Base-by-base conservation (phyloP, 306 rosid species). In the Ormosia emarginata region DNA sequence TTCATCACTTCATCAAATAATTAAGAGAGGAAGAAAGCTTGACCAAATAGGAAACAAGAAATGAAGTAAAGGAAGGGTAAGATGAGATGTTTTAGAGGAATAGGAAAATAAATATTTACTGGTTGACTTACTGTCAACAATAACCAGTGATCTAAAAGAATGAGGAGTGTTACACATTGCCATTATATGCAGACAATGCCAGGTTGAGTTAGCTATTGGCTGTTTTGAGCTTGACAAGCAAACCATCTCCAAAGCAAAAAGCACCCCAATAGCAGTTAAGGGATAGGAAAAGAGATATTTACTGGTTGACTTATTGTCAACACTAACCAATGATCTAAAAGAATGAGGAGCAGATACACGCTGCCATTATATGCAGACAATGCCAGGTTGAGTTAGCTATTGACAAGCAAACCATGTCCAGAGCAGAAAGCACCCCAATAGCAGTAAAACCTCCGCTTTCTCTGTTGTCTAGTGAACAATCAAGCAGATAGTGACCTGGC, bases 401-500 rank as follows among this genome's bases (percentile, higher is more conserved):
- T 44, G n/a, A 64, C 46, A 57, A 79, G 72, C 24, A 71, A 18
- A 47, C 39, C 18, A 14, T 43, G 57, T 24, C 40, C 57, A 4
- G 24, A 43, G 57, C 74, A 30, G 64, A 49, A 37, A 39, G 7
- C 65, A 71, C 18, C 72, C 3, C 40, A 72, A 40, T 65, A 76
- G 11, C 49, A 59, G 74, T 69, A 41, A 63, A 46, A 36, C 52
- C 43, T 53, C 33, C 18, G 14, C 44, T 58, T 39, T 46, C 29
- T 15, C 24, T 33, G 55, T 57, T 65, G 30, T 62, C 64, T 59
- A 68, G 74, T 47, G 37, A 52, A 77, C 14, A 73, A 78, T 86
- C 81, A 79, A 40, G 78, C 81, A 68, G 85, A 62, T 18, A 40
- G 49, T 4, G 39, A 39, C 39, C 49, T 55, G 8, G 57, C 63